These are phyloP conservation scores for Fusarium sp. DNA, from an alignment of 2,329 filamentous ascomycete genomes.

Conservation along the genomic window DNA sequence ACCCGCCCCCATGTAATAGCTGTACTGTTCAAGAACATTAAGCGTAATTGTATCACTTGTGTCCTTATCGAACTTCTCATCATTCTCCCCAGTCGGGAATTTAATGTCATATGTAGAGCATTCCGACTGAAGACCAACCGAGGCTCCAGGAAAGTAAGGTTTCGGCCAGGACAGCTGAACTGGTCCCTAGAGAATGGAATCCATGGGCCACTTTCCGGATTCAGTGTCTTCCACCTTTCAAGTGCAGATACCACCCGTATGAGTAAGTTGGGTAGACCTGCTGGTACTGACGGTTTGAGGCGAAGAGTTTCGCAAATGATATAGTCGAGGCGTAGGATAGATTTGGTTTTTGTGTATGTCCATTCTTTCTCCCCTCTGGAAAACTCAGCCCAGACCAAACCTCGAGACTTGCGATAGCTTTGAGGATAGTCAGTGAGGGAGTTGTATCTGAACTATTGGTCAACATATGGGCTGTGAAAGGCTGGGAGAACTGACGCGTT, in stretches of 20 bases:
- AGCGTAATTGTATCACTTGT: no score
- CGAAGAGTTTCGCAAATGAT: constrained; percentile 8
- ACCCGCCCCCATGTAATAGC: no score
- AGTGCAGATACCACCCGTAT: background rate
- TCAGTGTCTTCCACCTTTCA: no score
- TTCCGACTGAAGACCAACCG: no score
- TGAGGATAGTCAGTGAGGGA: background rate
- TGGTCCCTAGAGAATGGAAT: no score
- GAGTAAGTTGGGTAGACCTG: constrained; percentile 3
- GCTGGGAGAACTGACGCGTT: background rate
- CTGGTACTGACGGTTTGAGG: constrained; percentile 3
- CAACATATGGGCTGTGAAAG: background rate
- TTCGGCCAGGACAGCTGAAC: no score
- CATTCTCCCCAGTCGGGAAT: no score
- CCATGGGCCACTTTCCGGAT: no score
- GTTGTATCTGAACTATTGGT: background rate
- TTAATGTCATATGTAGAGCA: no score
- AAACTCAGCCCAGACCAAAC: background rate
- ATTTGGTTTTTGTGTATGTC: background rate
- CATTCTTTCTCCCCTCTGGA: background rate
- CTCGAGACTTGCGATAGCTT: background rate
- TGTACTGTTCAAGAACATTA: no score
- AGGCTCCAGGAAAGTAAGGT: no score
- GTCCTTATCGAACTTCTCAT: no score
- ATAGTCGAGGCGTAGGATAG: background rate